Percentiles rank a stretch among this genome's conserved stretches.
These are phyloP conservation scores for Trichophyton mentagrophytes DNA, from an alignment of 2,329 filamentous ascomycete species.

Conservation along the genomic window DNA sequence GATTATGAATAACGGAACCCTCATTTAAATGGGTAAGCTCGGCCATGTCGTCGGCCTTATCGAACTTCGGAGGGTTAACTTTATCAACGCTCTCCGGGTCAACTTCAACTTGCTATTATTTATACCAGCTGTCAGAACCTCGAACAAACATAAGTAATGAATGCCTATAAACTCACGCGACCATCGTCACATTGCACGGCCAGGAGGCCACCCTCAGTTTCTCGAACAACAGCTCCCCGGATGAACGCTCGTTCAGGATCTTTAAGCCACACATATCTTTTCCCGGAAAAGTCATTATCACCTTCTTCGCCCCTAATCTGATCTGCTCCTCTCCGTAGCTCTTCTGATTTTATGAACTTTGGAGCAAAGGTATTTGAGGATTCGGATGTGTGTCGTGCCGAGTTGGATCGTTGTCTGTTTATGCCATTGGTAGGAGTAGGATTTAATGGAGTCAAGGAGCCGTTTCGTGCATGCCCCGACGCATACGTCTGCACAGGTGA, in stretches of 20 bases:
- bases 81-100: conserved; percentile 85
- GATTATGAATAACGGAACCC: conserved; percentile 91
- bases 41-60: conserved; percentile 98
- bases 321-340: conserved; percentile 48
- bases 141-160: neutral
- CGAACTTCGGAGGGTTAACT: conserved; percentile 97
- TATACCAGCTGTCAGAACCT: neutral
- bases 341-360: conserved; percentile 85
- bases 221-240: conserved; percentile 81
- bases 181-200: conserved; percentile 91
- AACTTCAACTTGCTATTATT: conserved; percentile 46
- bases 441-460: conserved; percentile 51
- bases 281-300: conserved; percentile 97
- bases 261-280: conserved; percentile 94
- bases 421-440: conserved; percentile 31
- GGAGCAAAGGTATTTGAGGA: conserved; percentile 81
- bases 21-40: conserved; percentile 97
- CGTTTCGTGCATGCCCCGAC: conserved; percentile 53
- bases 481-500: conserved; percentile 38
- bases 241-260: conserved; percentile 80
- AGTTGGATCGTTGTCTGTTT: conserved; percentile 44
- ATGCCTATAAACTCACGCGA: conserved; percentile 41
- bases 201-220: conserved; percentile 55
- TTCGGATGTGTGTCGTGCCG: conserved; percentile 45
- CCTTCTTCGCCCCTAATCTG: conserved; percentile 67